A percentile compares a stretch with the other conserved stretches of the same genome.
phyloP scores from a whole-genome alignment of 1,284 basidiomycete species.

The Fomitopsis palustris region DNA sequence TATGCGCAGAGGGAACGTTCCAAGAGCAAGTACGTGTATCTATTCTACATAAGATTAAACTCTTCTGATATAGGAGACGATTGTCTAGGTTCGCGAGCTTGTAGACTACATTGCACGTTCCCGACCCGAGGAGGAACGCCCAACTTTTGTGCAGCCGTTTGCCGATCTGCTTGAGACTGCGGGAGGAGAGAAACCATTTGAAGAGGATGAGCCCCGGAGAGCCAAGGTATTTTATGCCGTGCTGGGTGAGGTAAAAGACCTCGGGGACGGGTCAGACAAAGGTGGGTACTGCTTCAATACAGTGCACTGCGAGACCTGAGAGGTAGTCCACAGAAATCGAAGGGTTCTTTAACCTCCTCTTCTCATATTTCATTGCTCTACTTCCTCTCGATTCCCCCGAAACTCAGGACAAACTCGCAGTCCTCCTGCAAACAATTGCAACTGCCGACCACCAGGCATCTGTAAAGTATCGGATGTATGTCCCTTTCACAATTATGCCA shows the following conservation, averaged over 20 bases:
- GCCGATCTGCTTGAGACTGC: conserved; percentile 53
- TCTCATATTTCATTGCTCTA: conserved; percentile 62
- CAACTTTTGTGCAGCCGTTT: conserved; percentile 63
- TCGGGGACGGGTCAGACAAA: conserved; percentile 74
- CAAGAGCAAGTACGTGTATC: conserved; percentile 67
- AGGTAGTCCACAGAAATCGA: conserved; percentile 59
- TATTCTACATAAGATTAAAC: neutral
- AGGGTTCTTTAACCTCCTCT: conserved; percentile 83
- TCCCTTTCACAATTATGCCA: neutral
- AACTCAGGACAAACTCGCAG: conserved; percentile 44
- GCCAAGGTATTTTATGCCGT: conserved; percentile 56
- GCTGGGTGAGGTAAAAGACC: conserved; percentile 54
- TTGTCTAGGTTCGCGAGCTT: conserved; percentile 71
- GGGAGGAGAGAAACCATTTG: conserved; percentile 50
- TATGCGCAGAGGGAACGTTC: conserved; percentile 87
- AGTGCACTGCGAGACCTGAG: neutral
- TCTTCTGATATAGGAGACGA: neutral
- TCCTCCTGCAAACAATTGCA: conserved; percentile 54
- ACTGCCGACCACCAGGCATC: conserved; percentile 47
- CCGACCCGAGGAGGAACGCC: conserved; percentile 65
- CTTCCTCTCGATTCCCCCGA: conserved; percentile 54
- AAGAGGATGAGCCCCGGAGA: conserved; percentile 49
- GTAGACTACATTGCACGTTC: conserved; percentile 73
- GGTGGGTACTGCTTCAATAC: conserved; percentile 41
- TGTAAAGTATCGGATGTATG: conserved; percentile 72